Conservation (phyloP, 768 basidiomycete species). For the Phanerochaete sordida region DNA sequence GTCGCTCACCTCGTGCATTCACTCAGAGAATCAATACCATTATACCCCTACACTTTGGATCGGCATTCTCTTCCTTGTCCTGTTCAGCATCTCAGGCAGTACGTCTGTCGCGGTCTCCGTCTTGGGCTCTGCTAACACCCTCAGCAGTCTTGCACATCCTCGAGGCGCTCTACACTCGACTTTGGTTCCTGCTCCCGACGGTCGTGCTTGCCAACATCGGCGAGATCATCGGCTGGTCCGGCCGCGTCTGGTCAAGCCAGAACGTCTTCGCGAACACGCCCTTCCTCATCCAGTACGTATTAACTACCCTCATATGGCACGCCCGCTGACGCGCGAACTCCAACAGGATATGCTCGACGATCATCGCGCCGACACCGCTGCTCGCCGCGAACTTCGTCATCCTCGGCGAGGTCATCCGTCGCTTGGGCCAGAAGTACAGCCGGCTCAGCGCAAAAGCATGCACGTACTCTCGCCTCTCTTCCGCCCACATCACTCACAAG, state of each 20-base stretch:
- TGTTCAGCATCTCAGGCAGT: constrained; percentile 39
- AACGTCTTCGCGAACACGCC: constrained; percentile 18
- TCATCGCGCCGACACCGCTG: constrained; percentile 54
- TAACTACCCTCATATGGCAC: no score
- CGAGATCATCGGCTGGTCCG: constrained; percentile 56
- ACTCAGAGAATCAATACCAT: constrained; percentile 26
- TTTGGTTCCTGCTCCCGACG: constrained; percentile 54
- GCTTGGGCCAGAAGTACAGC: constrained; percentile 46
- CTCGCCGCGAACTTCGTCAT: constrained; percentile 56
- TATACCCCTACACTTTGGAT: constrained; percentile 39
- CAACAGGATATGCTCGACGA: constrained; percentile 35
- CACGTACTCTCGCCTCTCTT: constrained; percentile 9
- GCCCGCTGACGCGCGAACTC: background rate
- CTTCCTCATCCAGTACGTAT: constrained; percentile 42
- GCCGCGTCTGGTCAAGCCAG: constrained; percentile 47
- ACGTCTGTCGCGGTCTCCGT: constrained; percentile 8
- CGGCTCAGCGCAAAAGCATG: constrained; percentile 35
- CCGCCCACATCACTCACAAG: no score
- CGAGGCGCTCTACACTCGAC: constrained; percentile 40
- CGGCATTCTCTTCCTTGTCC: constrained; percentile 33
- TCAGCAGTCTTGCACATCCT: constrained; percentile 41
- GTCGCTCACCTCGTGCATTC: no score
- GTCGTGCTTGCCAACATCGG: constrained; percentile 41
- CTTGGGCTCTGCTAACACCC: background rate
- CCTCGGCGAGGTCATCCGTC: constrained; percentile 41